Conservation (phyloP, 352 stramenopile genomes). For the Pythium apleroticum region DNA sequence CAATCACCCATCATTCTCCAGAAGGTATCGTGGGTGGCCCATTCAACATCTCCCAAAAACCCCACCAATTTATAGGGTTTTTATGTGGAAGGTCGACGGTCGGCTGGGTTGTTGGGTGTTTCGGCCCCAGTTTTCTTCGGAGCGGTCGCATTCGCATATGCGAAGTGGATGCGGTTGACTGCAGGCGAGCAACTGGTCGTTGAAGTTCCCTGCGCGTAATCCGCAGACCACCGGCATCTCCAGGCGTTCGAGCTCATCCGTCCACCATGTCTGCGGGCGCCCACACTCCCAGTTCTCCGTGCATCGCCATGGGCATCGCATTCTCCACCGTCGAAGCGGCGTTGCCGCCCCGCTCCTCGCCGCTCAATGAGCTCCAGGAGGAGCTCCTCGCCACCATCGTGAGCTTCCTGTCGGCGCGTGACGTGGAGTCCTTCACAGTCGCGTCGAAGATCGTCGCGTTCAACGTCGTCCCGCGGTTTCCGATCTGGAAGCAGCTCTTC, state of each 20-base stretch:
- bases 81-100: too few relatives aligned
- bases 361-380: slow-evolving; percentile 39
- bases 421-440: slow-evolving; percentile 59
- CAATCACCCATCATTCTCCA: too few relatives aligned
- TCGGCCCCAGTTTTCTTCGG: background rate
- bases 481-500: slow-evolving; percentile 68
- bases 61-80: too few relatives aligned
- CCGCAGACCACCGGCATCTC: slow-evolving; percentile 1
- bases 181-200: background rate
- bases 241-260: background rate
- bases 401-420: slow-evolving; percentile 38
- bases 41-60: too few relatives aligned
- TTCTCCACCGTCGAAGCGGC: slow-evolving; percentile 4
- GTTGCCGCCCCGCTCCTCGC: background rate
- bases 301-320: slow-evolving; percentile 13
- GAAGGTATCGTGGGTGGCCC: too few relatives aligned
- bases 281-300: background rate
- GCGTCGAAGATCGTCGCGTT: slow-evolving; percentile 42
- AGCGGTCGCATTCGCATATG: background rate
- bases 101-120: background rate
- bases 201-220: slow-evolving; percentile 10
- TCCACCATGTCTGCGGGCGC: background rate
- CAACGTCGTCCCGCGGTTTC: slow-evolving; percentile 50
- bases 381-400: slow-evolving; percentile 54
- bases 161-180: slow-evolving; percentile 9